These are phyloP conservation scores for Cyclostephanos invisitatus DNA, from an alignment of 108 stramenopile genomes.

Conservation along the genomic window DNA sequence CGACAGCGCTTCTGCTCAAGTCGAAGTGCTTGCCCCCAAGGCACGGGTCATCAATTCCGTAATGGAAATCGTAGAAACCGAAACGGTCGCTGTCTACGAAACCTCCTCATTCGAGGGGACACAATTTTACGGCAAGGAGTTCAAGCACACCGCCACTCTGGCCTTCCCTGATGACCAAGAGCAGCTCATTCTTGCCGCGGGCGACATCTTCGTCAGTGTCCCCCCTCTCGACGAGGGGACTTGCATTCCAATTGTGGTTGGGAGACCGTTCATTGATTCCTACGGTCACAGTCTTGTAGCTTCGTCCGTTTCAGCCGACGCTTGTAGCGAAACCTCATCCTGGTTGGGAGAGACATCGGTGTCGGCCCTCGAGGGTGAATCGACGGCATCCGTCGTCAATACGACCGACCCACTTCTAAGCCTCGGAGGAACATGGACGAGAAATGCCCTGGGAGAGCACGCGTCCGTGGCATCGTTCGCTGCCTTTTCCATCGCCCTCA, in stretches of 20 bases:
- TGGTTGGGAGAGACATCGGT: conserved; percentile 9
- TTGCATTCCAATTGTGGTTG: conserved; percentile 2
- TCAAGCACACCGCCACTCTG: neutral
- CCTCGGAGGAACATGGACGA: conserved; percentile 34
- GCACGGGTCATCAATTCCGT: conserved; percentile 18
- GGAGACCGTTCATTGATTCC: conserved; percentile 3
- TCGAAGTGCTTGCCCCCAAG: conserved; percentile 14
- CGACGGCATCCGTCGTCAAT: neutral
- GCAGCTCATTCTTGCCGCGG: neutral
- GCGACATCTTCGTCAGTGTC: neutral
- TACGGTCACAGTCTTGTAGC: conserved; percentile 11
- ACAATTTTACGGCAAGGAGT: conserved; percentile 1
- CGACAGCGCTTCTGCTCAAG: conserved; percentile 3
- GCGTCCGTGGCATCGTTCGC: conserved; percentile 54
- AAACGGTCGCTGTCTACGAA: neutral
- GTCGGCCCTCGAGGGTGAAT: neutral
- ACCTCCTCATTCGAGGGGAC: neutral
- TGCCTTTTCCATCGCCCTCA: conserved; percentile 51
- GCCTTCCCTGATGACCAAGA: conserved; percentile 13
- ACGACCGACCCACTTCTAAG: neutral
- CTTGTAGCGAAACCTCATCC: neutral
- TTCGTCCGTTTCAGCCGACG: neutral
- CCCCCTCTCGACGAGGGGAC: neutral
- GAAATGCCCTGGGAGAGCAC: conserved; percentile 47
- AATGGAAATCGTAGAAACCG: conserved; percentile 8